A percentile compares a stretch with the other conserved stretches of the same genome.
Evolutionary conservation across 2,329 filamentous ascomycete genomes (phyloP).

Genomic region (Venturia pyrina): DNA sequence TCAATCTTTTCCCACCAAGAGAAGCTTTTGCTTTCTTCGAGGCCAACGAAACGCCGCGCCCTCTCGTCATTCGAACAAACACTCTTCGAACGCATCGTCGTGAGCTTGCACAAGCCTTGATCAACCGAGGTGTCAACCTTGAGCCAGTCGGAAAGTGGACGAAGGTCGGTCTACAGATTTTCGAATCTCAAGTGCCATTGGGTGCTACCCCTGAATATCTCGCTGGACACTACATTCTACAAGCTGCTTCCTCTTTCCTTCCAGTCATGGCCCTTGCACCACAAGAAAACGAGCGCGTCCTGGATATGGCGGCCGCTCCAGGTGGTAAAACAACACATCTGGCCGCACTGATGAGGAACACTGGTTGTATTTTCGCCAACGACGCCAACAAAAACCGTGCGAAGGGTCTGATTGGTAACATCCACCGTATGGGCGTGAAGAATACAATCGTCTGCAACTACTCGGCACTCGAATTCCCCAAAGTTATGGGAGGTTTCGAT

Average conservation of each 20-base stretch:
- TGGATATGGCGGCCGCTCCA: conserved; percentile 92
- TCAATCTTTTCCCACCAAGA: conserved; percentile 79
- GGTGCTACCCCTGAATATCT: conserved; percentile 97
- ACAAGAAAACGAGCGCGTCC: conserved; percentile 80
- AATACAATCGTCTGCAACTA: conserved; percentile 96
- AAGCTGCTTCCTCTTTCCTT: conserved; percentile 92
- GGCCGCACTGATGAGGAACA: conserved; percentile 97
- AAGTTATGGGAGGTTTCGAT: conserved; percentile 91
- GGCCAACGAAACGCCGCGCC: conserved; percentile 89
- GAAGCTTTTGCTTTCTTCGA: conserved; percentile 99
- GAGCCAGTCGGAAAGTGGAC: conserved; percentile 98
- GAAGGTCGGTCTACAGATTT: conserved; percentile 93
- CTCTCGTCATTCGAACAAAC: conserved; percentile 94
- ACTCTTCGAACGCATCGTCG: conserved; percentile 68
- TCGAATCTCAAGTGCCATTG: conserved; percentile 77
- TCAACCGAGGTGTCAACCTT: conserved; percentile 91
- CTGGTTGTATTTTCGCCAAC: conserved; percentile 89
- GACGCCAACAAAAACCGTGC: conserved; percentile 88
- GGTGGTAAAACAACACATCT: conserved; percentile 96
- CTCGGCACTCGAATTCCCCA: conserved; percentile 87
- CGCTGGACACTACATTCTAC: conserved; percentile 93
- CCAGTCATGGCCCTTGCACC: conserved; percentile 96
- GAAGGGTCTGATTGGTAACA: conserved; percentile 96
- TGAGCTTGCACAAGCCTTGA: conserved; percentile 84
- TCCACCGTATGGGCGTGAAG: conserved; percentile 84